These are phyloP conservation scores for Nigrospora sphaerica DNA, from an alignment of 2,329 filamentous ascomycete species.

Conservation along the genomic window DNA sequence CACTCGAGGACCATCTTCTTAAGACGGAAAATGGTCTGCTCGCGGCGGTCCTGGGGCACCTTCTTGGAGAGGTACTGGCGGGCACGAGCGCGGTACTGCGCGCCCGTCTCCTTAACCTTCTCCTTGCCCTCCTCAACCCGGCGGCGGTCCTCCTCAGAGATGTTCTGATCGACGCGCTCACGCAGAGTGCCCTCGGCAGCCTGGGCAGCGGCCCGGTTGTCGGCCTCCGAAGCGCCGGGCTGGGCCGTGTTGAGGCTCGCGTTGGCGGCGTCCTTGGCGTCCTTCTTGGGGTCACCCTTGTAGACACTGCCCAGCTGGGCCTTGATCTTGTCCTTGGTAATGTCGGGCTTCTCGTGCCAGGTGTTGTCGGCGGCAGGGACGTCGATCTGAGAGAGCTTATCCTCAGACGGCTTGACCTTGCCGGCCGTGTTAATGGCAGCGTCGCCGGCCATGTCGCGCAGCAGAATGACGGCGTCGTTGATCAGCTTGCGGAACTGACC, in stretches of 20 bases:
- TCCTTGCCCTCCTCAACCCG: constrained; percentile 45
- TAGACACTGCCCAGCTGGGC: constrained; percentile 59
- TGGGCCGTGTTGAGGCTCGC: constrained; percentile 36
- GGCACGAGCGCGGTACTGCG: constrained; percentile 33
- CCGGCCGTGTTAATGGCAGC: constrained; percentile 73
- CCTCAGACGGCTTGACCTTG: constrained; percentile 69
- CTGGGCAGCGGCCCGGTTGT: constrained; percentile 17
- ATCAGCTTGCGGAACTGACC: constrained; percentile 92
- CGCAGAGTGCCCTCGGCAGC: constrained; percentile 29
- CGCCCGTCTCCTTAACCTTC: constrained; percentile 29
- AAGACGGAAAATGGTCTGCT: constrained; percentile 84
- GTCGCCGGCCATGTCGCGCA: constrained; percentile 89
- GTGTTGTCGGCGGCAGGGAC: constrained; percentile 81
- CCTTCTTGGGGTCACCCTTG: constrained; percentile 45
- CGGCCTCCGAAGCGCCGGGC: constrained; percentile 13
- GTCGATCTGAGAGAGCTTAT: constrained; percentile 72
- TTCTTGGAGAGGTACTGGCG: constrained; percentile 77
- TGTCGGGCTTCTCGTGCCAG: constrained; percentile 82
- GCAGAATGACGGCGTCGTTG: constrained; percentile 70
- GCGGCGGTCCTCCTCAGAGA: constrained; percentile 54
- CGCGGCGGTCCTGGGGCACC: constrained; percentile 85
- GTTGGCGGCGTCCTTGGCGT: constrained; percentile 52
- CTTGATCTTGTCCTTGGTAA: constrained; percentile 64
- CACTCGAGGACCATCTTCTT: constrained; percentile 98
- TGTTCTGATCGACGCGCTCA: constrained; percentile 52